Evolutionary conservation across 2,329 filamentous ascomycete species (phyloP).

Genomic region (Ascosphaera acerosa): DNA sequence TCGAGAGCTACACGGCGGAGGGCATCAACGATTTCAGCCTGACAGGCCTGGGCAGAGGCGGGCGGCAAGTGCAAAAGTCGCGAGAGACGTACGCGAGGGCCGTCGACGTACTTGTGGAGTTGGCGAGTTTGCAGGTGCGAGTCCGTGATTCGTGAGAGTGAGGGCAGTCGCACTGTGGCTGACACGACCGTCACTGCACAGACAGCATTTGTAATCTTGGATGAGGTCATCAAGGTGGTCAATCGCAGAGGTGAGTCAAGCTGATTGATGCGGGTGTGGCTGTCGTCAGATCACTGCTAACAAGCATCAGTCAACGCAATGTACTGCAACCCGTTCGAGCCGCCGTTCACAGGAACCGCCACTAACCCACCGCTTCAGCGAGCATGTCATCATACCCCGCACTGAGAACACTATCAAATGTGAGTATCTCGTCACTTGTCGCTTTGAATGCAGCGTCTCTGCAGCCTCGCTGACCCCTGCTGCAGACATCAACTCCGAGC

Average conservation of each 20-base stretch:
- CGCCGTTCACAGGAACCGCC: neutral
- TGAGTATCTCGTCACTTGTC: too few species aligned
- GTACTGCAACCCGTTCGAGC: neutral
- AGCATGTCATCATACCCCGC: slow-evolving; percentile 66
- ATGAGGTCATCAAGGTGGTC: slow-evolving; percentile 98
- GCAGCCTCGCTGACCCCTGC: slow-evolving; percentile 2
- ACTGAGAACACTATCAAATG: slow-evolving; percentile 99
- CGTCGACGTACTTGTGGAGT: slow-evolving; percentile 83
- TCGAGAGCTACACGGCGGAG: slow-evolving; percentile 74
- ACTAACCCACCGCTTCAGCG: slow-evolving; percentile 10
- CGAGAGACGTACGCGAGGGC: slow-evolving; percentile 88
- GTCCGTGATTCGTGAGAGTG: too few species aligned
- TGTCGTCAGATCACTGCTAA: neutral
- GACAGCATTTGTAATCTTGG: slow-evolving; percentile 92
- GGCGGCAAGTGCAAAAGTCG: slow-evolving; percentile 86
- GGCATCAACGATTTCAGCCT: slow-evolving; percentile 88
- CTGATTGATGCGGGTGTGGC: neutral
- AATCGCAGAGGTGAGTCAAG: slow-evolving; percentile 54
- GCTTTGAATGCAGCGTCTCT: too few species aligned
- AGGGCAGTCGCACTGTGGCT: too few species aligned
- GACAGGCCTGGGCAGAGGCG: slow-evolving; percentile 87
- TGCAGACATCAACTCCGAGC: slow-evolving; percentile 86
- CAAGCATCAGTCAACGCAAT: slow-evolving; percentile 6
- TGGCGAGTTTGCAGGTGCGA: slow-evolving; percentile 68
- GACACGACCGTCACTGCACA: too few species aligned